A percentile compares a stretch with the other conserved stretches of the same genome.
phyloP scores from a whole-genome alignment of 768 basidiomycete genomes.

The Russula brevipes region DNA sequence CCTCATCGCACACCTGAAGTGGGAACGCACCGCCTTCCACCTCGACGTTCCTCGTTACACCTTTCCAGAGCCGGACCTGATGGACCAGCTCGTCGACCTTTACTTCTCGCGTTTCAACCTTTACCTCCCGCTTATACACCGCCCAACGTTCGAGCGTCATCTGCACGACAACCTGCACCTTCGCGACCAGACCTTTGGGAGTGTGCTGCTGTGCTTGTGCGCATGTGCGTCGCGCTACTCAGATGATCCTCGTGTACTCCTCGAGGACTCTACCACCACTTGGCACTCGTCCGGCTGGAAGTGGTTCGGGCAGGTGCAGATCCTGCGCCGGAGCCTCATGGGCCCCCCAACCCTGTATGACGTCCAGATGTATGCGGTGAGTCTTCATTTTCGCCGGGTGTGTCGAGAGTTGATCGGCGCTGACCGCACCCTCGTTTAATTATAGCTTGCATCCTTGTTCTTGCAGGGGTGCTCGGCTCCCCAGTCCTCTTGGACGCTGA shows the following conservation, averaged over 20 bases:
- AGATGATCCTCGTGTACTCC: conserved; percentile 46
- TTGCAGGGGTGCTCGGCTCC: conserved; percentile 44
- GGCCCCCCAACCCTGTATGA: conserved; percentile 59
- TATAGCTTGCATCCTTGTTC: conserved; percentile 36
- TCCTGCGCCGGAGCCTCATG: conserved; percentile 53
- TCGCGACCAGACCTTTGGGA: conserved; percentile 40
- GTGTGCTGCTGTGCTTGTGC: conserved; percentile 45
- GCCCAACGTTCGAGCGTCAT: conserved; percentile 40
- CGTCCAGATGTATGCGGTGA: conserved; percentile 61
- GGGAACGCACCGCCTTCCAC: conserved; percentile 11
- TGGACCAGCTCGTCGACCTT: conserved; percentile 40
- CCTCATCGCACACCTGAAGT: not conserved
- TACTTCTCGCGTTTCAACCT: conserved; percentile 44
- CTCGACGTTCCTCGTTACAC: conserved; percentile 1
- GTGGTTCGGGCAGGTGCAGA: conserved; percentile 55
- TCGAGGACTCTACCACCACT: conserved; percentile 26
- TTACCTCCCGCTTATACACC: conserved; percentile 45
- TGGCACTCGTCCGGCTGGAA: conserved; percentile 41
- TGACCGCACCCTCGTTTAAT: conserved; percentile 16
- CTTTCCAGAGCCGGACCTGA: conserved; percentile 38
- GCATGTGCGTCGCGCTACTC: conserved; percentile 47
- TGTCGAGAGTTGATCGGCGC: conserved; percentile 26
- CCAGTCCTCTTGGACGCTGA: conserved; percentile 51
- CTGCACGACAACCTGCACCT: conserved; percentile 38
- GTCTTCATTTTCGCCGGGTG: conserved; percentile 30